A percentile compares a stretch with the other conserved stretches of the same genome.
These are phyloP conservation scores for Puccinia triticina DNA, from an alignment of 1,284 basidiomycete species.

Conservation along the genomic window DNA sequence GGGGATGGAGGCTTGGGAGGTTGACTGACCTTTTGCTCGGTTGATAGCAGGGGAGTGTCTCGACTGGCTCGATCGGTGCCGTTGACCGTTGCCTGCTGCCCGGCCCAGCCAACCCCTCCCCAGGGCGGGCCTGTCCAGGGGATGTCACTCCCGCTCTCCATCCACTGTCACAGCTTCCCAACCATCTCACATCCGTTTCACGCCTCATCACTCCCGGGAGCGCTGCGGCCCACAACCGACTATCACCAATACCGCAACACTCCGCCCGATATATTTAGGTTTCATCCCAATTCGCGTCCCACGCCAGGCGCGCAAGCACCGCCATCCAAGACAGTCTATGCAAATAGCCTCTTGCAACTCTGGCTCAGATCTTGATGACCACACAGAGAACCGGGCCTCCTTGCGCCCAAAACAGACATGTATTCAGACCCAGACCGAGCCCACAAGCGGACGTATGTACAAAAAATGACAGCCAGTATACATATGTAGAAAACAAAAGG, in stretches of 20 bases:
- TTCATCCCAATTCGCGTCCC: background rate
- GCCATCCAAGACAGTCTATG: too few relatives aligned
- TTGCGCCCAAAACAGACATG: too few relatives aligned
- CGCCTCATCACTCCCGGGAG: background rate
- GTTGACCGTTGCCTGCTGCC: conserved; percentile 8
- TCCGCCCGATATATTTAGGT: background rate
- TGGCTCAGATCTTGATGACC: too few relatives aligned
- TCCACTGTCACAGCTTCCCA: background rate
- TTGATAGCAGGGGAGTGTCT: background rate
- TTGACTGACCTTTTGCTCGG: background rate
- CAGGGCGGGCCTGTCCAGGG: background rate
- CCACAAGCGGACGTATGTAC: too few relatives aligned
- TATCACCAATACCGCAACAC: conserved; percentile 35
- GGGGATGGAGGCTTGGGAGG: background rate
- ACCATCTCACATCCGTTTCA: conserved; percentile 2
- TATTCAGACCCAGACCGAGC: too few relatives aligned
- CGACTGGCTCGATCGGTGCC: background rate
- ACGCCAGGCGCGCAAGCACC: background rate
- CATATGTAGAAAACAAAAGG: too few relatives aligned
- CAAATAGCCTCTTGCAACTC: too few relatives aligned
- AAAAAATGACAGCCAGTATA: too few relatives aligned
- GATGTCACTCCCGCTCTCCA: background rate
- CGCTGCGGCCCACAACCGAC: conserved; percentile 15
- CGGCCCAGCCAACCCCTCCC: background rate
- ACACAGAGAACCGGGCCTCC: too few relatives aligned